phyloP scores from a whole-genome alignment of 192 early-diverging fungal species.

The Coemansia sp. region DNA sequence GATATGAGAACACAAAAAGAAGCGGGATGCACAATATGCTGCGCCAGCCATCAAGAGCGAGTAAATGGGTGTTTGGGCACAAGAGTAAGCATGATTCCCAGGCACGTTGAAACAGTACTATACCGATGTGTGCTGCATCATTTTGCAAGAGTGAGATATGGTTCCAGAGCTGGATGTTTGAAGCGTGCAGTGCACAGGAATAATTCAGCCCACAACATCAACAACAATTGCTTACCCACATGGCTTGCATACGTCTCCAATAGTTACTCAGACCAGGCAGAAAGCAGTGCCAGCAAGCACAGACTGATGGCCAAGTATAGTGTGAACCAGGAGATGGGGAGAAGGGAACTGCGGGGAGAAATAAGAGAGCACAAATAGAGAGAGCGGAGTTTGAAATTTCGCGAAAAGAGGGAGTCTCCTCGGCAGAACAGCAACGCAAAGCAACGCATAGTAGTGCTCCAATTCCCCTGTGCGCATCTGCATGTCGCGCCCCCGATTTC shows the following conservation, averaged over 20 bases:
- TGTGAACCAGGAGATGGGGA: slow-evolving; percentile 1
- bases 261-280: neutral
- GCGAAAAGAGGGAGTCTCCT: neutral
- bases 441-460: neutral
- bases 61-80: neutral
- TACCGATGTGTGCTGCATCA: neutral
- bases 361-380: neutral
- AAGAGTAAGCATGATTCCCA: neutral
- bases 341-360: neutral
- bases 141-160: neutral
- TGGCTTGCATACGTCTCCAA: neutral
- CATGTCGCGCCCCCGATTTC: slow-evolving; percentile 3
- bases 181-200: neutral
- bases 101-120: neutral
- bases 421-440: slow-evolving; percentile 9
- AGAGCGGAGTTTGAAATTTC: slow-evolving; percentile 12
- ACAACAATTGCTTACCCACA: slow-evolving; percentile 1
- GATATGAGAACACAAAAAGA: neutral
- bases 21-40: slow-evolving; percentile 1
- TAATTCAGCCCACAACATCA: neutral
- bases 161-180: neutral
- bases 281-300: neutral
- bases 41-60: neutral
- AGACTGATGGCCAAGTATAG: neutral
- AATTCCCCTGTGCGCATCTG: slow-evolving; percentile 4